These are phyloP conservation scores for Echinosphaeria canescens DNA, from an alignment of 2,329 filamentous ascomycete genomes.

Conservation along the genomic window DNA sequence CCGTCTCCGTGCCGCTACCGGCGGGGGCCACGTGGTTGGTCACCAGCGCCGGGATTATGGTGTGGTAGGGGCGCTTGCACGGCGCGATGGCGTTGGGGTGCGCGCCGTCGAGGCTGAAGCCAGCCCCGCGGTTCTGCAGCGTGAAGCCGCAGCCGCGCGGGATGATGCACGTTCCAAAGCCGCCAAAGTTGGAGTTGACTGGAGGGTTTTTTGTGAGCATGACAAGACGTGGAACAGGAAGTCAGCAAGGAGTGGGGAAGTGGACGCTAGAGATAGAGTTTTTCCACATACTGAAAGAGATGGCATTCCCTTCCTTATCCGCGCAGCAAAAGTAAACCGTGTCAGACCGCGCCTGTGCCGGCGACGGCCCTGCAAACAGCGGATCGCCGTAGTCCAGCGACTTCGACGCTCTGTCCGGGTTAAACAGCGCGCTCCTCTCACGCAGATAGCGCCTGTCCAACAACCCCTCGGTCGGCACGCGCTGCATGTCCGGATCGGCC, in stretches of 20 bases:
- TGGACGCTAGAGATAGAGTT: too few species aligned
- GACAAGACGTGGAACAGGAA: too few species aligned
- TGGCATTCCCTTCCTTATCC: slow-evolving; percentile 67
- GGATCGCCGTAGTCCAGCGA: slow-evolving; percentile 41
- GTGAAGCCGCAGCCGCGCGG: slow-evolving; percentile 78
- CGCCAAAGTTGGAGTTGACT: slow-evolving; percentile 87
- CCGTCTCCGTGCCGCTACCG: slow-evolving; percentile 8
- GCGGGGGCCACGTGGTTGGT: slow-evolving; percentile 58
- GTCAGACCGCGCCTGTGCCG: slow-evolving; percentile 69
- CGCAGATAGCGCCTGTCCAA: slow-evolving; percentile 57
- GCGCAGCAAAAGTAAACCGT: slow-evolving; percentile 87
- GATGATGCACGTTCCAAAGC: slow-evolving; percentile 75
- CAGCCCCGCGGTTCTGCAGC: slow-evolving; percentile 79
- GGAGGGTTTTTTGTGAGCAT: too few species aligned
- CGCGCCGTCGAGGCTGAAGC: slow-evolving; percentile 48
- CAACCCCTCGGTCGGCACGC: slow-evolving; percentile 48
- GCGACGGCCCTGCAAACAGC: slow-evolving; percentile 34
- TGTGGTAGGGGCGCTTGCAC: slow-evolving; percentile 84
- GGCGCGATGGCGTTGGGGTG: slow-evolving; percentile 71
- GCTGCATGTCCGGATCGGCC: slow-evolving; percentile 53
- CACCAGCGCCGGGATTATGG: slow-evolving; percentile 84
- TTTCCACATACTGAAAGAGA: too few species aligned
- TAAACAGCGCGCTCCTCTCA: slow-evolving; percentile 38
- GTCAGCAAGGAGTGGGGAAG: too few species aligned
- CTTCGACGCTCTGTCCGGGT: slow-evolving; percentile 37